Base-by-base conservation (phyloP, 306 rosid genomes). In the Hippophae rhamnoides region DNA sequence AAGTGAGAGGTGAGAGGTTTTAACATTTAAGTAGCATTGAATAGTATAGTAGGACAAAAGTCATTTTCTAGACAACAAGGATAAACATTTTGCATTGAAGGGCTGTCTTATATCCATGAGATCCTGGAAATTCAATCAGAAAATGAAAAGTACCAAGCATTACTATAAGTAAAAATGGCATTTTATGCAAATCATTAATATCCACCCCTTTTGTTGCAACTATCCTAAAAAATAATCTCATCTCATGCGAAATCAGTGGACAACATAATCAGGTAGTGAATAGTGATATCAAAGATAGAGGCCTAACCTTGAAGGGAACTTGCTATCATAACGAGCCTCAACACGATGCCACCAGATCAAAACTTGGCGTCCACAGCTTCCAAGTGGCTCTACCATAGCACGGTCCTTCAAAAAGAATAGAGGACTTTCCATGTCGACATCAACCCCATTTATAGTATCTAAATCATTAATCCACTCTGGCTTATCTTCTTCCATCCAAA, bases 301-400 rank as follows among this genome's bases (percentile, higher is more conserved):
- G 68, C 73, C 82, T 69, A 31, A 89, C 99, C 81, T 79, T 54
- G 89, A 73, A 80, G 99, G 99, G 60, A 93, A 93, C 77, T 86
- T 93, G 84, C 99, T 93, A 74, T 93, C 99, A 3, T 83, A 77
- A 52, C 99, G 99, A 61, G 97, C 99, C 86, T 93, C 97, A 73
- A 89, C 99, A 10, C 99, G 89, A 48, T 88, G 74, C 99, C 97
- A 93, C 97, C 97, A 93, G 42, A 93, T 79, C 75, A 93, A 74
- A 71, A 86, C 84, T 62, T 89, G 94, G 43, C 94, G 95, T 43
- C 99, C 99, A 72, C 99, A 93, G 69, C 68, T 80, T 71, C 97
- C 99, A 55, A 93, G 95, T 23, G 97, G 99, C 73, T 89, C 99
- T 14, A 89, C 87, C 94, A 82, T 64, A 43, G 90, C 77, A 49